Conservation (phyloP, 2,329 filamentous ascomycete genomes). For the Nigrograna mackinnonii region DNA sequence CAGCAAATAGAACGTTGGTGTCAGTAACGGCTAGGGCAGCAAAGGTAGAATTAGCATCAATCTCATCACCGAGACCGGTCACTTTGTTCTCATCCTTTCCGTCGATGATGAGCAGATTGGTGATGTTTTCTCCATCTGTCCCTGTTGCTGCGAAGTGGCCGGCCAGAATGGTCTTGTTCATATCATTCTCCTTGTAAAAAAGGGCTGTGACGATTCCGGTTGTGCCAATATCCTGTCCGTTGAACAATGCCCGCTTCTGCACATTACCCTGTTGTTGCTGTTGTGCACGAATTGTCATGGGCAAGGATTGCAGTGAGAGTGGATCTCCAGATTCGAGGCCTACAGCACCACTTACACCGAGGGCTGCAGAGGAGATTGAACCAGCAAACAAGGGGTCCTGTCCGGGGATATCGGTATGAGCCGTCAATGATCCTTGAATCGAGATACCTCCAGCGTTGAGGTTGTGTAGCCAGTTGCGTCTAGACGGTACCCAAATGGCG, state of each 20-base stretch:
- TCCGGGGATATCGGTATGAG: slow-evolving; percentile 67
- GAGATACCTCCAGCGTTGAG: slow-evolving; percentile 65
- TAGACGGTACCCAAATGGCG: slow-evolving; percentile 88
- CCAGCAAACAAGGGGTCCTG: slow-evolving; percentile 76
- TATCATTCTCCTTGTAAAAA: slow-evolving; percentile 71
- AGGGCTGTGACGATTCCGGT: slow-evolving; percentile 76
- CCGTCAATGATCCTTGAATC: slow-evolving; percentile 73
- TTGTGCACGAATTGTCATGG: slow-evolving; percentile 24
- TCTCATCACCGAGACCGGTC: slow-evolving; percentile 67
- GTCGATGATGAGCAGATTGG: slow-evolving; percentile 84
- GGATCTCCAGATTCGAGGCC: slow-evolving; percentile 54
- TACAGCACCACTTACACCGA: slow-evolving; percentile 73
- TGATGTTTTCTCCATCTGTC: slow-evolving; percentile 69
- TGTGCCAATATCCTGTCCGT: slow-evolving; percentile 51
- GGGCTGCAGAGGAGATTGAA: slow-evolving; percentile 75
- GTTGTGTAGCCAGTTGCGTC: slow-evolving; percentile 85
- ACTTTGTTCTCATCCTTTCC: slow-evolving; percentile 68
- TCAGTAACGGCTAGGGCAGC: slow-evolving; percentile 60
- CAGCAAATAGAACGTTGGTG: slow-evolving; percentile 70
- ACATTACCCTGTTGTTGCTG: slow-evolving; percentile 33
- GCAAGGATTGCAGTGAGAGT: slow-evolving; percentile 51
- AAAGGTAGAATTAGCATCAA: slow-evolving; percentile 76
- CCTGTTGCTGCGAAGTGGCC: slow-evolving; percentile 80
- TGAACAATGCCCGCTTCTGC: slow-evolving; percentile 47
- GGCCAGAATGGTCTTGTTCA: slow-evolving; percentile 84